Base-by-base conservation (phyloP, 2,329 filamentous ascomycete genomes). In the Rutstroemia sp. region DNA sequence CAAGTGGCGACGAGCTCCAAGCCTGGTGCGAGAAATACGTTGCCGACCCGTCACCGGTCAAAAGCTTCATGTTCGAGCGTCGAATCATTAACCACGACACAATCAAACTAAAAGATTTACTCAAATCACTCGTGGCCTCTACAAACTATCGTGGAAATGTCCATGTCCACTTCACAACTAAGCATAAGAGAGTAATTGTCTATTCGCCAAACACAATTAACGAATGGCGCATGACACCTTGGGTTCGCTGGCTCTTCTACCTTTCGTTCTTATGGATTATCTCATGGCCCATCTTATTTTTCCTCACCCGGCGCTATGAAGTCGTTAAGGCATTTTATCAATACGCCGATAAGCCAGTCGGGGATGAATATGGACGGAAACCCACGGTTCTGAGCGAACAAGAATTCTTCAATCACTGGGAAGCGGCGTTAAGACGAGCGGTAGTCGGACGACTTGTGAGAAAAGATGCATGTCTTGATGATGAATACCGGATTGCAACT, bases 11-110 rank as follows among this genome's bases (percentile, higher is more conserved):
- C 10, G 59, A 57, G 5, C 30, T 58, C 10, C 57, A 57, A 14
- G 52, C 56, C 8, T 91, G 87, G 87, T 89, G 85, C 63, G 79
- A 86, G 57, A 77, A 79, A 41, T 92, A 82, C 71, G 85, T 81
- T 64, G 78, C 78, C 2, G 82, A 78, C 61, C 72, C 74, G 21
- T 75, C 81, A 1, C 73, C 73, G 8, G 73, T 89, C 37, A 86
- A 85, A 66, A 74, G 70, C 46, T 82, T 86, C 61, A 66, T 70
- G 1, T 70, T 86, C 19, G 71, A 73, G 60, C 74, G 81, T 8
- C 71, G 71, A 34, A 73, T 90, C 49, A 69, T 74, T 0, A 86
- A 86, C 21, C 80, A 88, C 67, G 80, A 90, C 66, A 74, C 78
- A 55, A 73, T 75, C 1, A 69, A 71, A 46, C 70, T 90, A 19